Base-by-base conservation (phyloP, 805 yeast species). In the Saturnispora kantuleensis region DNA sequence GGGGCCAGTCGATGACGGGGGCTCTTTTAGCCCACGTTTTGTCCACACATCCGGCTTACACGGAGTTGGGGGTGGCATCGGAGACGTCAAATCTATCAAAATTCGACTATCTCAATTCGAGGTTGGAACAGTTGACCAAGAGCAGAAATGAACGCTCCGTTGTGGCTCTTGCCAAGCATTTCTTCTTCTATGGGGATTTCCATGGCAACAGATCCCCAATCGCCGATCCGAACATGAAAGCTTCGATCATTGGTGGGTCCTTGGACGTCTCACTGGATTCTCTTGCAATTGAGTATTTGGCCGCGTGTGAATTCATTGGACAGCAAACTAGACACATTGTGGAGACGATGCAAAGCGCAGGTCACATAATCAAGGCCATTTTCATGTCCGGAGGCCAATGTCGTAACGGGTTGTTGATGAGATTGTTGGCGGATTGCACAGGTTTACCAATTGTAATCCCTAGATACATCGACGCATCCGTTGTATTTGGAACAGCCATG, bases 1-100 rank as follows among this genome's bases (percentile, higher is more conserved):
- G 98, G 59, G 98, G 98, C n/a, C 98, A 93, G 64, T 82, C 94
- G 12, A 84, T 96, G 60, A 93, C 98, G 2, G 98, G 98, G 54
- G 96, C 94, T 29, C 73, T 93, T 34, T 71, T 93, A 51, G 90
- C 93, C 2, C 95, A 86, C 62, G 90, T 90, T 12, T 64, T 93
- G 49, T 72, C 85, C 10, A 81, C 85, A 9, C 97, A 93, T 59
- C 96, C 97, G 0, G 95, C 97, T 0, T 79, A 79, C 53, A 68
- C 77, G 2, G 87, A 85, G 57, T 71, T 90, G 44, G 74, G 77
- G 11, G 74, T 71, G 48, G 65, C 76, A 31, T 79, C 96, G 0
- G 84, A 77, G 51, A 76, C 79, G 16, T 76, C 86, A 1, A 77
- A 77, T 44, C 66, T 79, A 31, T 82, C 90, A 36, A 78, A 79